These are phyloP conservation scores for Ophiocordyceps australis DNA, from an alignment of 2,329 filamentous ascomycete genomes.

Conservation along the genomic window DNA sequence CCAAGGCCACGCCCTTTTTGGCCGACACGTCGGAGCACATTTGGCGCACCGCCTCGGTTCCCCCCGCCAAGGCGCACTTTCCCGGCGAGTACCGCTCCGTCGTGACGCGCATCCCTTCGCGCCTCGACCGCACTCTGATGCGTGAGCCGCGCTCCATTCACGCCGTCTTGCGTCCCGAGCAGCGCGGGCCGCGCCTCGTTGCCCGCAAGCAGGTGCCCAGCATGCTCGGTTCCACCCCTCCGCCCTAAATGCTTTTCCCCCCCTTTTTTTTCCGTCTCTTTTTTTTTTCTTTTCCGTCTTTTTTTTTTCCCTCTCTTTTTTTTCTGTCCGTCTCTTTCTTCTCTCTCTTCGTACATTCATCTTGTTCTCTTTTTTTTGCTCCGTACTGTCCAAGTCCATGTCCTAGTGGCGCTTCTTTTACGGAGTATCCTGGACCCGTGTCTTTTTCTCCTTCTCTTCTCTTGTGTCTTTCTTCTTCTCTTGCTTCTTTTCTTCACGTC, in stretches of 20 bases:
- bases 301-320: too few species aligned
- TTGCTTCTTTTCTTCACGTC: too few species aligned
- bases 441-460: too few species aligned
- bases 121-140: slow-evolving; percentile 74
- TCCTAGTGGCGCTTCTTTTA: too few species aligned
- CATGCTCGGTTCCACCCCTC: slow-evolving; percentile 24
- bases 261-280: not conserved
- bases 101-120: slow-evolving; percentile 54
- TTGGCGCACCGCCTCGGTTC: slow-evolving; percentile 51
- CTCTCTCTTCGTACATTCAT: too few species aligned
- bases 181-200: slow-evolving; percentile 28
- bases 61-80: slow-evolving; percentile 42
- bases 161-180: slow-evolving; percentile 53
- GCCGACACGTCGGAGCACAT: slow-evolving; percentile 60
- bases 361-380: too few species aligned
- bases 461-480: too few species aligned
- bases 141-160: slow-evolving; percentile 82
- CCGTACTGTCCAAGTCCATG: too few species aligned
- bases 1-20: slow-evolving; percentile 40
- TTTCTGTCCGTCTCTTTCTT: too few species aligned
- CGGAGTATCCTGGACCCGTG: too few species aligned
- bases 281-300: too few species aligned
- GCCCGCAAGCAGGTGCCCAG: slow-evolving; percentile 37
- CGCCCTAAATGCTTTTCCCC: slow-evolving; percentile 11
- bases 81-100: slow-evolving; percentile 42